Base-by-base conservation (phyloP, 164 flowering plant genomes). In the Tetracentron sinense region DNA sequence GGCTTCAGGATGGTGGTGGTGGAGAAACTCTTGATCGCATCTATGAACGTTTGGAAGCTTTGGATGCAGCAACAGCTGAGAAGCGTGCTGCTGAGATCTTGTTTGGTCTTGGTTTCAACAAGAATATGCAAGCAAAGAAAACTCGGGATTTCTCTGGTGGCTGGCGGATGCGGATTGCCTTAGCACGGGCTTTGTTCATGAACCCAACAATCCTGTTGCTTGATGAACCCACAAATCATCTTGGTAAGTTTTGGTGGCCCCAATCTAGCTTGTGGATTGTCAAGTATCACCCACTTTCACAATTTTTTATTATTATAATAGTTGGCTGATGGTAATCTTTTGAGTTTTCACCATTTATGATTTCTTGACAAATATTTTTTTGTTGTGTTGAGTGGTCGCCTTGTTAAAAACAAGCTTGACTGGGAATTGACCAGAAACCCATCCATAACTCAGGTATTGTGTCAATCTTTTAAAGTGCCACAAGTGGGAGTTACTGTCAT, bases 111-210 rank as follows among this genome's bases (percentile, higher is more conserved):
- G 98, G 98, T 20, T 94, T 91, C 63, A 63, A 74, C 76, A 94
- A 94, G 79, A 60, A 68, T 66, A 91, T 91, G 98, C 98, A 91
- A 74, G 85, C 80, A 44, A 85, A 89, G 83, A 85, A 85, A 71
- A 90, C 98, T 16, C 71, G 79, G 19, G 97, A 90, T 75, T 93
- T 93, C 69, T 90, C 97, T 70, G 98, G 98, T 74, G 98, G 97
- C 21, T 93, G 98, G 98, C 84, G 98, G 65, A 94, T 94, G 98
- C 82, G 98, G 65, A 94, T 91, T 75, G 97, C 97, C 29, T 64
- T 94, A 49, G 97, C 98, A 33, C 74, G 96, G 4, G 96, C 98
- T 7, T 61, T 93, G 33, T 93, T 93, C 64, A 90, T 93, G 82
- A 90, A 89, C 54, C 97, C 98, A 21, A 93, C 98, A 14, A 80